Evolutionary conservation across 2,329 filamentous ascomycete species (phyloP).

Genomic region (Trichoderma aggressivum): DNA sequence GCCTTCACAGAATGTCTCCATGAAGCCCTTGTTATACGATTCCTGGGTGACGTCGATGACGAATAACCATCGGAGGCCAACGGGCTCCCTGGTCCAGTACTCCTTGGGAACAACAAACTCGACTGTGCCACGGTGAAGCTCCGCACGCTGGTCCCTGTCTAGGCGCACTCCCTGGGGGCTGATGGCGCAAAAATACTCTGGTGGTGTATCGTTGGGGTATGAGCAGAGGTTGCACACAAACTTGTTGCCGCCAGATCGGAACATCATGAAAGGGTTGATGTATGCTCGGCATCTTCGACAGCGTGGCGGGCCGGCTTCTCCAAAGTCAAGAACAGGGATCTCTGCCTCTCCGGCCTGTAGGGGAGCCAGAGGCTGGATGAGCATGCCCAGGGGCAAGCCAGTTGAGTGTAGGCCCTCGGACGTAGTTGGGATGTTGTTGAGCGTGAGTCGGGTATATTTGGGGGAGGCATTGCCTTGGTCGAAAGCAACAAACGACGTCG

Average conservation of each 20-base stretch:
- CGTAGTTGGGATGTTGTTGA: slow-evolving; percentile 88
- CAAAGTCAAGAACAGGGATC: slow-evolving; percentile 92
- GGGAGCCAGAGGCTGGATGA: slow-evolving; percentile 83
- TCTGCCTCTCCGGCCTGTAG: slow-evolving; percentile 80
- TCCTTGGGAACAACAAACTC: slow-evolving; percentile 97
- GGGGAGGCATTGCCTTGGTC: slow-evolving; percentile 97
- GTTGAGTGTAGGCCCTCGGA: slow-evolving; percentile 77
- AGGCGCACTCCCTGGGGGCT: slow-evolving; percentile 82
- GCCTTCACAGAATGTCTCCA: slow-evolving; percentile 87
- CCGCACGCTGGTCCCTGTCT: slow-evolving; percentile 83
- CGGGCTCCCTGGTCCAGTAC: slow-evolving; percentile 95
- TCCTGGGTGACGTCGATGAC: slow-evolving; percentile 92
- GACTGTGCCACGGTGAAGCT: slow-evolving; percentile 86
- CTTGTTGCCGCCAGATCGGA: slow-evolving; percentile 88
- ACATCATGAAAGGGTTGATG: slow-evolving; percentile 99
- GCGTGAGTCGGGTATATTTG: slow-evolving; percentile 83
- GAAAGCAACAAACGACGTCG: slow-evolving; percentile 84
- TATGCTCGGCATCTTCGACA: slow-evolving; percentile 92
- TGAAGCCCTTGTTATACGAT: slow-evolving; percentile 82
- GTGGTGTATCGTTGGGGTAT: slow-evolving; percentile 88
- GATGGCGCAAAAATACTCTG: slow-evolving; percentile 91
- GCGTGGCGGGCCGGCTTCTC: slow-evolving; percentile 81
- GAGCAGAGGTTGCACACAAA: slow-evolving; percentile 98
- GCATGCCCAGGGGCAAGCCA: slow-evolving; percentile 78
- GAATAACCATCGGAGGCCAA: slow-evolving; percentile 84